Evolutionary conservation across 2,329 filamentous ascomycete species (phyloP).

Genomic region (Exophiala xenobiotica): DNA sequence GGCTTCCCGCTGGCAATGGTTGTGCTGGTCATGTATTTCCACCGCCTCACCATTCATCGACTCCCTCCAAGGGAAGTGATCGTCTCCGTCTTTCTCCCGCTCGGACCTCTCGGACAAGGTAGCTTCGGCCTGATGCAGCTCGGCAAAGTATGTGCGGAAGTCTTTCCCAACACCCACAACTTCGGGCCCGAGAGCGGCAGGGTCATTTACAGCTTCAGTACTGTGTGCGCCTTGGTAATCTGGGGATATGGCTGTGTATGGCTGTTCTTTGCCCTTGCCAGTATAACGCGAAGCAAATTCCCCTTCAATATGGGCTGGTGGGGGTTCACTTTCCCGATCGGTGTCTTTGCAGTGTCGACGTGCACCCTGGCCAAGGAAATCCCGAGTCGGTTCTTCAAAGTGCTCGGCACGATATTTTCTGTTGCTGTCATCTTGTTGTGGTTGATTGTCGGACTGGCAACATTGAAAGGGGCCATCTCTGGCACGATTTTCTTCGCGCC

Average conservation of each 20-base stretch:
- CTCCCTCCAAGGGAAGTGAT: conserved; percentile 66
- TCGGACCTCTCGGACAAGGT: conserved; percentile 66
- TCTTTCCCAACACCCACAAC: conserved; percentile 37
- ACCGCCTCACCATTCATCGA: conserved; percentile 65
- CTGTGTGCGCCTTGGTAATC: conserved; percentile 37
- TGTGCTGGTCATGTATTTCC: conserved; percentile 67
- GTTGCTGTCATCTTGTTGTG: conserved; percentile 54
- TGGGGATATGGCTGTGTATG: conserved; percentile 42
- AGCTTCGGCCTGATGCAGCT: conserved; percentile 58
- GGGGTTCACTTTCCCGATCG: conserved; percentile 60
- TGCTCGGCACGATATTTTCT: conserved; percentile 57
- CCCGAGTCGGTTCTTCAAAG: conserved; percentile 55
- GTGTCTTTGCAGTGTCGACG: conserved; percentile 53
- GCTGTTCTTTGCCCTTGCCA: conserved; percentile 40
- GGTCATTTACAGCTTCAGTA: conserved; percentile 32
- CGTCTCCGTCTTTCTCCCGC: conserved; percentile 65
- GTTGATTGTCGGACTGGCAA: conserved; percentile 54
- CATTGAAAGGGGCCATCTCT: conserved; percentile 46
- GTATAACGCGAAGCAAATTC: conserved; percentile 41
- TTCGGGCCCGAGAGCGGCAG: conserved; percentile 30
- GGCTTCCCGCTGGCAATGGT: conserved; percentile 61
- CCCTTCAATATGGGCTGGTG: conserved; percentile 65
- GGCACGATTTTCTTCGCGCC: conserved; percentile 56
- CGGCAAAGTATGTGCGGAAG: conserved; percentile 46
- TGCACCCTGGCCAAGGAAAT: conserved; percentile 49